Evolutionary conservation across 1,284 basidiomycete species (phyloP).

Genomic region (Irpex sp.): DNA sequence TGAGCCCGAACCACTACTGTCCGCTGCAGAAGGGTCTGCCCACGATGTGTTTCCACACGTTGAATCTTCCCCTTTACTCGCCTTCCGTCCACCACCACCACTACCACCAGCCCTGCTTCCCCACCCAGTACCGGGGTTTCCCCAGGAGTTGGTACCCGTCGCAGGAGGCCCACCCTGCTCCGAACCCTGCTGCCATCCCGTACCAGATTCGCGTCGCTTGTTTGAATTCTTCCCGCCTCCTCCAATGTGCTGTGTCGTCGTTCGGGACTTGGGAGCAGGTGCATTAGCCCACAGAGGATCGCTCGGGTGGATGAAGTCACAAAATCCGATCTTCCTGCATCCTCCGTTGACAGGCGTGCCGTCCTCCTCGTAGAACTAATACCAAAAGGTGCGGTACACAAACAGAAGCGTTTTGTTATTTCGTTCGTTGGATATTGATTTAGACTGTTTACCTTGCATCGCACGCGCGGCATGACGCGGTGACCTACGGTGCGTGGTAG

Average conservation of each 20-base stretch:
- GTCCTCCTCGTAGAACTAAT: slow-evolving; percentile 19
- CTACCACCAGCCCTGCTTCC: not conserved
- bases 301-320: slow-evolving; percentile 23
- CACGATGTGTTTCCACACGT: not conserved
- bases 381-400: too few relatives aligned
- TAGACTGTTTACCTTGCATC: not conserved
- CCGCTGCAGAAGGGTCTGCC: not conserved
- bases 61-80: not conserved
- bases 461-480: not conserved
- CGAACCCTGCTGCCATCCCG: not conserved
- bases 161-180: not conserved
- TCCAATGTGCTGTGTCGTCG: not conserved
- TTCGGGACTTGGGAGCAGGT: not conserved
- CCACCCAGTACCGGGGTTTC: not conserved
- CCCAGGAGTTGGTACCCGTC: not conserved
- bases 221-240: not conserved
- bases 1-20: not conserved
- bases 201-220: not conserved
- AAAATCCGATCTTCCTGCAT: slow-evolving; percentile 13
- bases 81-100: not conserved
- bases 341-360: slow-evolving; percentile 16
- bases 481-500: too few relatives aligned
- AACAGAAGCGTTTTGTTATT: too few relatives aligned
- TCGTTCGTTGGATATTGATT: too few relatives aligned
- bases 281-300: slow-evolving; percentile 17